These are phyloP conservation scores for Forsythia suspensa DNA, from an alignment of 257 asterid genomes.

Conservation along the genomic window DNA sequence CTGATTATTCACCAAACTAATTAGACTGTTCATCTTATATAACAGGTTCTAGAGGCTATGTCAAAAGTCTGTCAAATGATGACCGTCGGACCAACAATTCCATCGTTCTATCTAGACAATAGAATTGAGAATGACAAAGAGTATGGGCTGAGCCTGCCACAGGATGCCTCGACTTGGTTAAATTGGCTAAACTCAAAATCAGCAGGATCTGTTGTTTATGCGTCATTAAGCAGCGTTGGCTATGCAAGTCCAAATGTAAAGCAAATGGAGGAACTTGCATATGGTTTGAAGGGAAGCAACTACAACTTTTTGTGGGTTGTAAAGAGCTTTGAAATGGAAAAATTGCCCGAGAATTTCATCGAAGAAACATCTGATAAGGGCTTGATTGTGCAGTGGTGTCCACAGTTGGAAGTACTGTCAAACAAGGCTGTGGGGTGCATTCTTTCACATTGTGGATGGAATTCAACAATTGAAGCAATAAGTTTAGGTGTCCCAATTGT, in stretches of 20 bases:
- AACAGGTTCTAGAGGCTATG: conserved; percentile 62
- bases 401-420: conserved; percentile 57
- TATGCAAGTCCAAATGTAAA: conserved; percentile 24
- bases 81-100: conserved; percentile 80
- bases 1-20: neutral
- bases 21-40: neutral
- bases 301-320: conserved; percentile 65
- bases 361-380: conserved; percentile 32
- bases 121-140: conserved; percentile 44
- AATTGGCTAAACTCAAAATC: conserved; percentile 64
- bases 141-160: conserved; percentile 48
- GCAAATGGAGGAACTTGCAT: conserved; percentile 66
- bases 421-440: conserved; percentile 64
- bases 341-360: conserved; percentile 40
- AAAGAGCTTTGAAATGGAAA: conserved; percentile 35
- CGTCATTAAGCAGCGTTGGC: conserved; percentile 78
- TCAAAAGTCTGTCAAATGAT: conserved; percentile 40
- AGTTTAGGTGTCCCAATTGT: conserved; percentile 77
- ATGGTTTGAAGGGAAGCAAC: conserved; percentile 39
- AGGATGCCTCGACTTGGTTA: conserved; percentile 30
- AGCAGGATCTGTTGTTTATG: conserved; percentile 55
- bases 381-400: conserved; percentile 59
- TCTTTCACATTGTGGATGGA: conserved; percentile 83
- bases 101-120: conserved; percentile 67
- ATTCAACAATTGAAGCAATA: conserved; percentile 66